Conservation (phyloP, 2,329 filamentous ascomycete genomes). For the Beauveria rudraprayagi region DNA sequence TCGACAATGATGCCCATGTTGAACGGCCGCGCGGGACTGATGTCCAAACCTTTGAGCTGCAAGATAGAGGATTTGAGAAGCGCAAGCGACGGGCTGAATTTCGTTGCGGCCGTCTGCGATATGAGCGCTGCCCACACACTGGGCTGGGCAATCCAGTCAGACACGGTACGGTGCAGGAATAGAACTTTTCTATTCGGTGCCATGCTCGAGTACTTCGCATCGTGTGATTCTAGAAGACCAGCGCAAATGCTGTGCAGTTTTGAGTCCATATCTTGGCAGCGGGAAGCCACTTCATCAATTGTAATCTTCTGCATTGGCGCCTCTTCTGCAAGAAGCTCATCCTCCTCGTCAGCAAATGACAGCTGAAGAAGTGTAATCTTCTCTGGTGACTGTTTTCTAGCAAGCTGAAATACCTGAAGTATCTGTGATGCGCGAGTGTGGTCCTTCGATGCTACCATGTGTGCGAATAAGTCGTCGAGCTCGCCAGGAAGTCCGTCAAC, state of each 20-base stretch:
- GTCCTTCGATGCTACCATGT: slow-evolving; percentile 3
- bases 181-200: neutral
- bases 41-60: neutral
- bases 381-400: neutral
- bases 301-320: neutral
- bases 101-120: neutral
- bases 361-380: slow-evolving; percentile 1
- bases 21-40: neutral
- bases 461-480: slow-evolving; percentile 7
- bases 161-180: slow-evolving; percentile 5
- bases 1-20: neutral
- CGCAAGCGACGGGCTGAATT: neutral
- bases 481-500: slow-evolving; percentile 5
- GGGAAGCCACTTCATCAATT: neutral
- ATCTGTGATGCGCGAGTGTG: neutral
- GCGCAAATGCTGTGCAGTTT: neutral
- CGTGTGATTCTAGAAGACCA: neutral
- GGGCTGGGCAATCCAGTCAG: slow-evolving; percentile 3
- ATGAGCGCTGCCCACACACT: neutral
- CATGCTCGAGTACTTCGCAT: neutral
- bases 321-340: neutral
- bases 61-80: neutral
- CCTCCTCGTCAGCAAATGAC: neutral
- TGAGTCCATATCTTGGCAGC: neutral
- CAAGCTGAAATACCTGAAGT: neutral